Percentiles rank a stretch among this genome's conserved stretches.
Evolutionary conservation across 23 red algal species (phyloP).

Genomic region (Gracilaria domingensis): DNA sequence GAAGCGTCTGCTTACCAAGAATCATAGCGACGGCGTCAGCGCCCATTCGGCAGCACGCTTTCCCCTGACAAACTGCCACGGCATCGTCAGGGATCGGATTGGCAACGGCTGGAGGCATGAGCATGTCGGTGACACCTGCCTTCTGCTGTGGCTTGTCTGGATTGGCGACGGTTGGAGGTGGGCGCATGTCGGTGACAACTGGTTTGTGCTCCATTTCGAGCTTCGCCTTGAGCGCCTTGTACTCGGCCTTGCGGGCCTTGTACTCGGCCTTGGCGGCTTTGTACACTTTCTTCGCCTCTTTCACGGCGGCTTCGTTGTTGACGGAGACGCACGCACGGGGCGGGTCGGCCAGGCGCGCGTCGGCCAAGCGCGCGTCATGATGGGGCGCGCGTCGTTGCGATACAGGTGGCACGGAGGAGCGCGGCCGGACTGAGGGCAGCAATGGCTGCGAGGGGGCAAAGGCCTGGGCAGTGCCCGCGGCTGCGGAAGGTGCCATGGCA

Average conservation of each 20-base stretch:
- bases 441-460: not conserved
- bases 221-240: constrained; percentile 1
- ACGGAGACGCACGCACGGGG: not conserved
- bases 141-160: not conserved
- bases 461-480: not conserved
- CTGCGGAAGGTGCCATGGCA: not conserved
- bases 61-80: constrained; percentile 33
- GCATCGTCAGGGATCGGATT: not conserved
- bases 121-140: not conserved
- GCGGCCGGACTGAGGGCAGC: not conserved
- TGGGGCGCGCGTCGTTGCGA: not conserved
- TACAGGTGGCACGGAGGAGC: not conserved
- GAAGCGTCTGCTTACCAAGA: not conserved
- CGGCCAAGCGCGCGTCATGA: not conserved
- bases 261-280: constrained; percentile 42
- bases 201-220: not conserved
- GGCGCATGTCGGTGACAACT: not conserved
- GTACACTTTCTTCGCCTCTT: constrained; percentile 6
- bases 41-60: constrained; percentile 52
- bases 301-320: not conserved
- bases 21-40: constrained; percentile 56
- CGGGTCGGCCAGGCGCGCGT: not conserved
- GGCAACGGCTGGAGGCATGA: not conserved
- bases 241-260: constrained; percentile 24
- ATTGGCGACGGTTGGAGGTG: not conserved